Evolutionary conservation across 768 basidiomycete species (phyloP).

Genomic region (Rhizopogon roseolus): DNA sequence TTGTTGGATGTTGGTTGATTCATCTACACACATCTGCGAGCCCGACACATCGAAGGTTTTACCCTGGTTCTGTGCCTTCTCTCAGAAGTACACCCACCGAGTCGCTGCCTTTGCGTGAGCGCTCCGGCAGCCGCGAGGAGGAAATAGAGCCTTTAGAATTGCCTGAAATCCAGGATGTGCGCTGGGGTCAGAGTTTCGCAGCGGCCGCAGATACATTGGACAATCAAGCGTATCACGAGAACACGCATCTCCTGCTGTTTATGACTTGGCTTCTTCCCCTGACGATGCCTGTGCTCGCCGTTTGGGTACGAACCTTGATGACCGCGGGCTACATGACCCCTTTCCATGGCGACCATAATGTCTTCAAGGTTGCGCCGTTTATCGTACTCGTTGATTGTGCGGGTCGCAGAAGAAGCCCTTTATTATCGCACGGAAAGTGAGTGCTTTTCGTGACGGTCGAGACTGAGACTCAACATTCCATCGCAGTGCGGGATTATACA

Average conservation of each 20-base stretch:
- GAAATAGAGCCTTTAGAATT: conserved; percentile 10
- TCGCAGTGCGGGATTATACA: conserved; percentile 17
- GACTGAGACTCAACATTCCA: conserved; percentile 5
- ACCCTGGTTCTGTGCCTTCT: conserved; percentile 22
- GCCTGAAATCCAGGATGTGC: background rate
- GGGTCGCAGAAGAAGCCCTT: conserved; percentile 39
- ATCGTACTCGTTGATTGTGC: conserved; percentile 59
- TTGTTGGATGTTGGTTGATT: conserved; percentile 77
- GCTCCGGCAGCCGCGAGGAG: too few species aligned
- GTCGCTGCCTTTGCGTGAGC: conserved; percentile 17
- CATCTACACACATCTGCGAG: conserved; percentile 65
- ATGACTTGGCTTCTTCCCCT: conserved; percentile 82
- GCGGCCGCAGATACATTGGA: background rate
- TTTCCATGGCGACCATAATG: conserved; percentile 78
- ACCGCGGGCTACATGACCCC: conserved; percentile 77
- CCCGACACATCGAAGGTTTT: conserved; percentile 7
- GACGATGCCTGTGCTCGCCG: conserved; percentile 70
- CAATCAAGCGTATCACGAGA: conserved; percentile 39
- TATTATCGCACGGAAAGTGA: conserved; percentile 36
- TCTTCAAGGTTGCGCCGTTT: conserved; percentile 60
- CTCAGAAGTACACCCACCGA: conserved; percentile 16
- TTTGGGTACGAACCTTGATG: conserved; percentile 85
- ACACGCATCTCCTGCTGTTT: conserved; percentile 61
- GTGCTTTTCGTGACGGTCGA: background rate
- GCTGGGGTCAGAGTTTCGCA: background rate